Percentiles rank a stretch among this genome's conserved stretches.
phyloP scores from a whole-genome alignment of 2,329 filamentous ascomycete species.

The Fusarium luffae region DNA sequence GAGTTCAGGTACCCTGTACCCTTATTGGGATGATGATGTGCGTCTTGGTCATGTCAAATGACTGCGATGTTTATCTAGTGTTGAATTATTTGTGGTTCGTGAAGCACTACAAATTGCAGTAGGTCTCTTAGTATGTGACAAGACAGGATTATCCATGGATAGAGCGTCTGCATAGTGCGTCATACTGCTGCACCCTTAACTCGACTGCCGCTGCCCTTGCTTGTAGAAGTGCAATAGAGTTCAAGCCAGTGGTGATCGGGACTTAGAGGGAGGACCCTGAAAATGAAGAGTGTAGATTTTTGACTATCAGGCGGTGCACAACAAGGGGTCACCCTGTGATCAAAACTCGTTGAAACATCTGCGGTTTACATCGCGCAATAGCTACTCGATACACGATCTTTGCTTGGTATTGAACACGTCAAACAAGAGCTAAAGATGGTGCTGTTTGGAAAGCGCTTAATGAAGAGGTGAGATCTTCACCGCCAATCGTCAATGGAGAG shows the following conservation, averaged over 20 bases:
- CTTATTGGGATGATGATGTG: neutral
- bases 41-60: neutral
- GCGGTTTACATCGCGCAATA: neutral
- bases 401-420: neutral
- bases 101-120: neutral
- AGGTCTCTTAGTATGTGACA: neutral
- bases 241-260: slow-evolving; percentile 5
- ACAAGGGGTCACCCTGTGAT: slow-evolving; percentile 10
- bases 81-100: neutral
- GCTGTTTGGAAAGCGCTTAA: neutral
- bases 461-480: slow-evolving; percentile 1
- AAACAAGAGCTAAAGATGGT: neutral
- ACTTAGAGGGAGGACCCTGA: slow-evolving; percentile 17
- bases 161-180: neutral
- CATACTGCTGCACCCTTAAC: neutral
- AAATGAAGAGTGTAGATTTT: neutral
- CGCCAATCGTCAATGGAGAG: neutral
- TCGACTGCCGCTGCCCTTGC: neutral
- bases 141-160: neutral
- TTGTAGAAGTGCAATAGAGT: slow-evolving; percentile 4
- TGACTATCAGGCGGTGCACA: neutral
- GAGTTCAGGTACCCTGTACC: neutral
- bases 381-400: neutral
- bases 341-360: neutral
- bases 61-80: neutral